Base-by-base conservation (phyloP, 768 basidiomycete species). In the Amylocystis lapponica region DNA sequence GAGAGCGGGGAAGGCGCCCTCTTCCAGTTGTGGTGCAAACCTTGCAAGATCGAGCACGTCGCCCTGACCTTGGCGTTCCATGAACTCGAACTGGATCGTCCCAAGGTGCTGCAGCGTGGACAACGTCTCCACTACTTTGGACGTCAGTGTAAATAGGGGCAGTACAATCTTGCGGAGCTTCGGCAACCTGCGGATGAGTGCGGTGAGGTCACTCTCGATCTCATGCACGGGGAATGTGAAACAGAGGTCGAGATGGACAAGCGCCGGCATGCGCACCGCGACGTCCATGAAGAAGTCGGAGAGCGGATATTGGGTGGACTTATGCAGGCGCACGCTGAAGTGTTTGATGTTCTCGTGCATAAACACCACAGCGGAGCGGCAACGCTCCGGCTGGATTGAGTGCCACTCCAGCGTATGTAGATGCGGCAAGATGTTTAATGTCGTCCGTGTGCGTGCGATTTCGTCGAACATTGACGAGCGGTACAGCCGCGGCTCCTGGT, bases 381-480 rank as follows among this genome's bases (percentile, higher is more conserved):
- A 52, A n/a, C 59, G 50, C 1, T 55, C 54, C 2, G 49, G 21
- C 32, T 27, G 41, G 27, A 35, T 29, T 6, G 58, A 59, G 20
- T 54, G 54, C 79, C 79, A 83, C 14, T 68, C 59, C 5, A 85
- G 62, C 3, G 67, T 65, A 30, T 71, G 69, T 45, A 80, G 60
- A 49, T 73, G 73, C 6, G 82, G 81, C 3, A 83, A 57, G 39
- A 83, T 70, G 39, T 72, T 65, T 23, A 79, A 53, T 10, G 63
- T 66, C 0, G 73, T 71, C 3, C 81, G 69, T 8, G 80, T 75
- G 33, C 76, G 68, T 1, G 77, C 76, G 7, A 82, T 66, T 41
- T 75, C 74, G 55, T 81, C 77, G 50, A 78, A 74, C 10, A 72
- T 63, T 23, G 14, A 56, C 48, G 34, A 26, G 3, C 43, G 60